phyloP scores from a whole-genome alignment of 306 rosid genomes.

The Psophocarpus tetragonolobus region DNA sequence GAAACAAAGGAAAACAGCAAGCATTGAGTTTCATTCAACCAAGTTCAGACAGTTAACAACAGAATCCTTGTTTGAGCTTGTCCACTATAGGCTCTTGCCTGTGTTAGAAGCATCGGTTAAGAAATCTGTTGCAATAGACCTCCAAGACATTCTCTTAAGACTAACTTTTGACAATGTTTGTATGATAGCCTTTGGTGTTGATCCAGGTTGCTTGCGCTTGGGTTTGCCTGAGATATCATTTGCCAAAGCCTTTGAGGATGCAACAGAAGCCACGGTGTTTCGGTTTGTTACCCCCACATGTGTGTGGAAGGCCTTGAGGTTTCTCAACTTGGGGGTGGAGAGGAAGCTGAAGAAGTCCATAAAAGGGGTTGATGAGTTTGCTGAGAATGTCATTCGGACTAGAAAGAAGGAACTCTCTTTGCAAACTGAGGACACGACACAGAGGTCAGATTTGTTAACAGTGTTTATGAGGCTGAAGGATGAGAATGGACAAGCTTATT shows the following conservation, averaged over 20 bases:
- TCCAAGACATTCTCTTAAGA: slow-evolving; percentile 78
- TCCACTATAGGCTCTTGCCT: slow-evolving; percentile 62
- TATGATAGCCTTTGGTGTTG: slow-evolving; percentile 91
- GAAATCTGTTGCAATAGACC: slow-evolving; percentile 43
- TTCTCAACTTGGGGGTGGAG: slow-evolving; percentile 67
- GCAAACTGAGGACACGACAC: background rate
- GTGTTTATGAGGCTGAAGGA: slow-evolving; percentile 74
- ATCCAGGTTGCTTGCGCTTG: slow-evolving; percentile 72
- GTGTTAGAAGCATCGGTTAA: slow-evolving; percentile 51
- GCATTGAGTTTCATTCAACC: slow-evolving; percentile 85
- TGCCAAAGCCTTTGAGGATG: slow-evolving; percentile 88
- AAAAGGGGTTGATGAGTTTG: slow-evolving; percentile 72
- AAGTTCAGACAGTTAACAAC: slow-evolving; percentile 64
- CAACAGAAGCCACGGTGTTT: slow-evolving; percentile 72
- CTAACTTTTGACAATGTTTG: slow-evolving; percentile 90
- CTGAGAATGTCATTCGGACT: slow-evolving; percentile 65
- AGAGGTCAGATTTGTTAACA: slow-evolving; percentile 58
- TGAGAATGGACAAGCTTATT: slow-evolving; percentile 63
- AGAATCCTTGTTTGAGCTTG: slow-evolving; percentile 67
- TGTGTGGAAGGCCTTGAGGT: slow-evolving; percentile 76
- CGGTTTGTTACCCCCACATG: slow-evolving; percentile 68
- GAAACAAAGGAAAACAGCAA: slow-evolving; percentile 78
- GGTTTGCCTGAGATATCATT: slow-evolving; percentile 71
- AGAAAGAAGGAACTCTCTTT: slow-evolving; percentile 69
- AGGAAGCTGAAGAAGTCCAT: slow-evolving; percentile 62